These are phyloP conservation scores for slime mould (Dictyostelium discoideum) DNA, from an alignment of 78 protist genomes.

Conservation along the genomic window DNA sequence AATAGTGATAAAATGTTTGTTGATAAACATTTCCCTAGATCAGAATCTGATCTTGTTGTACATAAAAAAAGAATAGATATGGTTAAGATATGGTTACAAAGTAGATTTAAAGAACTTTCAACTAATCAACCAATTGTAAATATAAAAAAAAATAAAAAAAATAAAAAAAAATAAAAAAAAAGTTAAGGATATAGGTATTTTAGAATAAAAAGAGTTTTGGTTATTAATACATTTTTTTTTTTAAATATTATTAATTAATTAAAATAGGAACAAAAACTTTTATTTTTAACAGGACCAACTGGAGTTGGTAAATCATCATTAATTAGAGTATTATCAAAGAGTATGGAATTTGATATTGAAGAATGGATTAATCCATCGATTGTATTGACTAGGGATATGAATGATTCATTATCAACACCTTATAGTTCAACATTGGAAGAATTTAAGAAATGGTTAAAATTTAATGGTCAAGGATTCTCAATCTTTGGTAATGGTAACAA, in stretches of 20 bases:
- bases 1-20: constrained; percentile 6
- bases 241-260: background rate
- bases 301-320: constrained; percentile 63
- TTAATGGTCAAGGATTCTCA: constrained; percentile 3
- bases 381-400: constrained; percentile 12
- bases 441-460: constrained; percentile 57
- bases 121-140: background rate
- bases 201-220: background rate
- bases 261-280: constrained; percentile 34
- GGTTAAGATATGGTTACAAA: constrained; percentile 58
- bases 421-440: constrained; percentile 24
- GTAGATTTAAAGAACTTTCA: constrained; percentile 34
- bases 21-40: constrained; percentile 48
- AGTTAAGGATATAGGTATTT: too few species aligned
- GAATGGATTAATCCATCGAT: constrained; percentile 67
- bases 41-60: constrained; percentile 35
- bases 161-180: too few species aligned
- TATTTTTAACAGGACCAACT: constrained; percentile 59
- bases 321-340: constrained; percentile 33
- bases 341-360: constrained; percentile 26
- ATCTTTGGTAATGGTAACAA: background rate
- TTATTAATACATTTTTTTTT: background rate
- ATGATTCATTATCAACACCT: constrained; percentile 7
- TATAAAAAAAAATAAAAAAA: background rate
- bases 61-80: constrained; percentile 21